Percentiles rank a stretch among this genome's conserved stretches.
phyloP scores from a whole-genome alignment of 2,329 filamentous ascomycete genomes.

The Phyllachora maydis region DNA sequence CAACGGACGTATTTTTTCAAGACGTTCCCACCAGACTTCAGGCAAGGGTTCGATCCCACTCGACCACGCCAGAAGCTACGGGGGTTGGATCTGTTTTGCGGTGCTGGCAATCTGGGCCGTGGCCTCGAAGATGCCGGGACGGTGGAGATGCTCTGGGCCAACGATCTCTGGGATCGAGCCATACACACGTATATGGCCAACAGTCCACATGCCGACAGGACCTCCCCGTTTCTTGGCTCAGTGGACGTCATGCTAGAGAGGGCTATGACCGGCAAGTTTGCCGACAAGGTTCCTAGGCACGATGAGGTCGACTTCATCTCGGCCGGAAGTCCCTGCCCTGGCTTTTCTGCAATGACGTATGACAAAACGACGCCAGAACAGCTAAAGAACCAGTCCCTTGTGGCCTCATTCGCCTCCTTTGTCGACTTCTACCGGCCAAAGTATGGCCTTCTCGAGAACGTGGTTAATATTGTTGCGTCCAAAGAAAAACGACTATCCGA shows the following conservation, averaged over 20 bases:
- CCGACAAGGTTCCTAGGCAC: slow-evolving; percentile 26
- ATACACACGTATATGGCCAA: slow-evolving; percentile 62
- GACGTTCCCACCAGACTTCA: too few species aligned
- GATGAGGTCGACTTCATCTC: slow-evolving; percentile 49
- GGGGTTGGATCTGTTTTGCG: slow-evolving; percentile 57
- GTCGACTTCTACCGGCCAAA: slow-evolving; percentile 55
- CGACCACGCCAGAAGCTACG: slow-evolving; percentile 18
- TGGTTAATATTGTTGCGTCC: slow-evolving; percentile 37
- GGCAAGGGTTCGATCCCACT: slow-evolving; percentile 32
- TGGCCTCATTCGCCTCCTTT: slow-evolving; percentile 56
- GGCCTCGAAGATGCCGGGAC: slow-evolving; percentile 54
- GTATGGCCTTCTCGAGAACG: slow-evolving; percentile 66
- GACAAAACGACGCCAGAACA: slow-evolving; percentile 32
- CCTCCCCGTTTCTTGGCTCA: slow-evolving; percentile 45
- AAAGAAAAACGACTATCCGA: slow-evolving; percentile 18
- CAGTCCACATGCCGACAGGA: slow-evolving; percentile 12
- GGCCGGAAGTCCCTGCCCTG: slow-evolving; percentile 60
- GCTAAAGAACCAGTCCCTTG: slow-evolving; percentile 51
- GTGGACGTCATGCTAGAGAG: slow-evolving; percentile 44
- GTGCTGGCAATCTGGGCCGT: slow-evolving; percentile 57
- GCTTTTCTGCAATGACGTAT: slow-evolving; percentile 45
- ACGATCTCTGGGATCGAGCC: slow-evolving; percentile 43
- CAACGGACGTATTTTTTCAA: too few species aligned
- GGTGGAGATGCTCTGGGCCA: slow-evolving; percentile 42
- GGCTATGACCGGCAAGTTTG: slow-evolving; percentile 29